Evolutionary conservation across 1,139 yeast genomes (phyloP).

Genomic region (Taphrina communis): DNA sequence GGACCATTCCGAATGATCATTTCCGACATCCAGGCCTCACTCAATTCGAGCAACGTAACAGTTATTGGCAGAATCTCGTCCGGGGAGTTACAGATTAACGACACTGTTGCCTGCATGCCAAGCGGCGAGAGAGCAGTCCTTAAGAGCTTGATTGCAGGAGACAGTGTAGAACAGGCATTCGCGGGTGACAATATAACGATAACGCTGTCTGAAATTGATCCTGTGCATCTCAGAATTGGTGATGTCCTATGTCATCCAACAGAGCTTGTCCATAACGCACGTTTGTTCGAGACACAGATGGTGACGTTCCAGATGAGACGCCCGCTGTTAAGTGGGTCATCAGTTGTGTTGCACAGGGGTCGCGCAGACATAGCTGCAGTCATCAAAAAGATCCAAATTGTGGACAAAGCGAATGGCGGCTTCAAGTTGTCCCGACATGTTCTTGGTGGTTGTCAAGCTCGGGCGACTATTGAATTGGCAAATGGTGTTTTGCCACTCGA

Average conservation of each 20-base stretch:
- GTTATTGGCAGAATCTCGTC: constrained; percentile 20
- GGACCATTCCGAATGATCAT: constrained; percentile 33
- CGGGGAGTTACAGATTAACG: constrained; percentile 30
- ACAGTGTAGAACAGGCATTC: constrained; percentile 56
- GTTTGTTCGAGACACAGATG: constrained; percentile 62
- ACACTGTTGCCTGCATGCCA: constrained; percentile 32
- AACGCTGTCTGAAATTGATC: constrained; percentile 59
- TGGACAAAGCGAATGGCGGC: constrained; percentile 55
- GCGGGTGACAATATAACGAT: constrained; percentile 74
- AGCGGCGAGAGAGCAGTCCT: constrained; percentile 26
- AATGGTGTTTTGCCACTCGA: constrained; percentile 64
- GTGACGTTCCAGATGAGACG: constrained; percentile 70
- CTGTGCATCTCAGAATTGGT: constrained; percentile 69
- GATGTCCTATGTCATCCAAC: constrained; percentile 68
- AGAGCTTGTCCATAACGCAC: constrained; percentile 58
- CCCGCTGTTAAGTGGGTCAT: constrained; percentile 84
- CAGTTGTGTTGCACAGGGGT: constrained; percentile 81
- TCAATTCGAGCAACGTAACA: constrained; percentile 35
- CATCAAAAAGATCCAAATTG: constrained; percentile 59
- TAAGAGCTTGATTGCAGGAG: constrained; percentile 8
- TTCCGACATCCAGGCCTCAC: constrained; percentile 32
- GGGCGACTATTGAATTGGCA: constrained; percentile 68
- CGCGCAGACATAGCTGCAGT: constrained; percentile 78
- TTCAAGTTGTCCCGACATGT: constrained; percentile 56
- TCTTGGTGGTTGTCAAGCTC: constrained; percentile 62